Evolutionary conservation across 2,329 filamentous ascomycete genomes (phyloP), one percentile per base, ranked within the genome.

Genomic region (Trichophyton benhamiae): DNA sequence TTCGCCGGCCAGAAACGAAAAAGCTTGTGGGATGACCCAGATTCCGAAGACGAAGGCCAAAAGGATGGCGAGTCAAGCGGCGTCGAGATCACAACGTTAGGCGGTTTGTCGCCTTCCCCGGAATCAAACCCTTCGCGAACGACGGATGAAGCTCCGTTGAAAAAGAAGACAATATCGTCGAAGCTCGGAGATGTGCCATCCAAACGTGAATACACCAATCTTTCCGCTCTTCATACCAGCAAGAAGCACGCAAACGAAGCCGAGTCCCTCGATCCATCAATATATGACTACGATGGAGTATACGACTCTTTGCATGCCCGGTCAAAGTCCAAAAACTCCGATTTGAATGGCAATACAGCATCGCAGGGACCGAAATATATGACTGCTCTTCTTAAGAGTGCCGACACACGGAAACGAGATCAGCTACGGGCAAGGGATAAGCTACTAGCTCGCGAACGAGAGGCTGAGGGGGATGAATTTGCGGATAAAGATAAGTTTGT

Each of bases 401-500:
- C 84, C 1, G 82, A 84, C 63, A 72, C 81, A 36, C 80, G 84
- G 9, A 86, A 87, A 69, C 82, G 84, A 57, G 84, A 86, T 67
- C 82, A 84, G 65, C 71, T 83, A 58, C 78, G 83, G 6, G 84
- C 84, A 17, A 77, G 79, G 41, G 84, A 87, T 68, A 83, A 84
- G 64, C 69, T 83, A 62, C 68, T 87, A 11, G 79, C 82, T 59
- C 78, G 78, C 62, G 84, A 87, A 68, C 78, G 84, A 30, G 84
- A 86, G 66, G 80, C 79, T 0, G 84, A 87, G 67, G 84, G 83
- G n/a, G 84, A 86, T 57, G 82, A 83, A 63, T 86, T 84, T 63
- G 82, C 79, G 0, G 84, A 85, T 66, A 86, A 85, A 69, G 84
- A 87, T 70, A 85, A 82, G 68, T 87, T 87, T 64, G 84, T 87